Percentiles rank a stretch among this genome's conserved stretches.
These are phyloP conservation scores for Trichoderma atrobrunneum DNA, from an alignment of 2,329 filamentous ascomycete genomes.

Conservation along the genomic window DNA sequence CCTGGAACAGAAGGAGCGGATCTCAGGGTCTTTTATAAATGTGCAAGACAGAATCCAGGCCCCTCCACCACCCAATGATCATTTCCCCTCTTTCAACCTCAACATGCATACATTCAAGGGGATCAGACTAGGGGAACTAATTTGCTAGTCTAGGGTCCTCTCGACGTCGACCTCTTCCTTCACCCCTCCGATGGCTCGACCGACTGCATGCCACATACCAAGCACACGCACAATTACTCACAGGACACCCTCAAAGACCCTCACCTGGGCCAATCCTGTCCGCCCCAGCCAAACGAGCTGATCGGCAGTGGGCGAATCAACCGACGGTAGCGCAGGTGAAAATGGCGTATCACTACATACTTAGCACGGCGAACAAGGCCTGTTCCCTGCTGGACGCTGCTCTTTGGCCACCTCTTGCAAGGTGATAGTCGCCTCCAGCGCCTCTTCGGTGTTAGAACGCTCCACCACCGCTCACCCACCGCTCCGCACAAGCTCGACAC, in stretches of 20 bases:
- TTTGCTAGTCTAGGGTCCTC: background rate
- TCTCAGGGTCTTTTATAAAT: slow-evolving; percentile 27
- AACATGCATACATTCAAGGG: background rate
- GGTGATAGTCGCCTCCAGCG: background rate
- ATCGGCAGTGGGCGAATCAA: slow-evolving; percentile 18
- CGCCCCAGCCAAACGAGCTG: slow-evolving; percentile 11
- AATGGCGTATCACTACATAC: slow-evolving; percentile 2
- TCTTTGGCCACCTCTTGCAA: background rate
- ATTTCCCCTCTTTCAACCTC: background rate
- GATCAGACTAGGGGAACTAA: background rate
- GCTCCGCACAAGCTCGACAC: slow-evolving; percentile 13
- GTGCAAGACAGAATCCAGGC: slow-evolving; percentile 3
- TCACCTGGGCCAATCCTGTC: background rate
- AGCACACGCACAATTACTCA: background rate
- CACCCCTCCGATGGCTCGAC: background rate
- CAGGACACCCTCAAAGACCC: background rate
- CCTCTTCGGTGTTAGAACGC: background rate
- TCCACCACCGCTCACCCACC: slow-evolving; percentile 8
- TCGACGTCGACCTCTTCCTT: background rate
- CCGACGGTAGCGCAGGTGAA: slow-evolving; percentile 13
- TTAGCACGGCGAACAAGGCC: slow-evolving; percentile 1
- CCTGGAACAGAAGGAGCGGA: background rate
- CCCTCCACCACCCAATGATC: background rate
- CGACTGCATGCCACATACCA: background rate
- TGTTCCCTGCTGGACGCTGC: slow-evolving; percentile 13